A percentile compares a stretch with the other conserved stretches of the same genome.
phyloP scores from a whole-genome alignment of 2,329 filamentous ascomycete genomes.

The Fusarium torreyae region DNA sequence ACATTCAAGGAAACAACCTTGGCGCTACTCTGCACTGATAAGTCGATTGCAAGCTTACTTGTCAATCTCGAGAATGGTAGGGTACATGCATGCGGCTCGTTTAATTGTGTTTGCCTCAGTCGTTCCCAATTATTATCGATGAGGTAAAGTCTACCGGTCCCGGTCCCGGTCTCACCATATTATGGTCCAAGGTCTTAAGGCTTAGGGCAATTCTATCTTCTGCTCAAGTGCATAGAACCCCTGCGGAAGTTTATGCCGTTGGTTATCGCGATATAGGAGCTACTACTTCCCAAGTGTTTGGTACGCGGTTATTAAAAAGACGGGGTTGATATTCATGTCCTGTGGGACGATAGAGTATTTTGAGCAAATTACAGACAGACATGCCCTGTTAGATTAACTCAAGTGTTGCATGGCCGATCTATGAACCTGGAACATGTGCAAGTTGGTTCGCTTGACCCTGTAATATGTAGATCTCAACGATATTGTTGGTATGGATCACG shows the following conservation, averaged over 20 bases:
- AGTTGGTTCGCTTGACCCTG: slow-evolving; percentile 10
- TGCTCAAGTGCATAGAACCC: not conserved
- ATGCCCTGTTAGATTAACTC: too few species aligned
- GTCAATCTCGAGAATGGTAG: slow-evolving; percentile 10
- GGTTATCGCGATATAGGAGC: slow-evolving; percentile 8
- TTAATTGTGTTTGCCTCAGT: slow-evolving; percentile 11
- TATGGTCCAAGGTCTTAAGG: not conserved
- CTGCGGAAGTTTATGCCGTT: slow-evolving; percentile 6
- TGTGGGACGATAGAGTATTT: slow-evolving; percentile 18
- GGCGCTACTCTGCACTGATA: not conserved
- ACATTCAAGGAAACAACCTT: slow-evolving; percentile 14
- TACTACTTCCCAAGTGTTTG: slow-evolving; percentile 18
- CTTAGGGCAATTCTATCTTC: not conserved
- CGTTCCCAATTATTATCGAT: slow-evolving; percentile 12
- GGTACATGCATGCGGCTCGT: slow-evolving; percentile 19
- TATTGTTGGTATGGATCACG: slow-evolving; percentile 2
- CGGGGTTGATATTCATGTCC: slow-evolving; percentile 16
- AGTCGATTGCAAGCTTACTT: slow-evolving; percentile 7
- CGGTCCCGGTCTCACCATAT: slow-evolving; percentile 7
- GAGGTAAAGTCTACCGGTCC: slow-evolving; percentile 7
- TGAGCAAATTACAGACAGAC: not conserved
- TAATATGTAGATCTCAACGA: slow-evolving; percentile 20
- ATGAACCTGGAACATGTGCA: not conserved
- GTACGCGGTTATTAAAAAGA: slow-evolving; percentile 23
- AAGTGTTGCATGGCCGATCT: not conserved